phyloP scores from a whole-genome alignment of 805 yeast genomes.

The Lachancea thermotolerans region DNA sequence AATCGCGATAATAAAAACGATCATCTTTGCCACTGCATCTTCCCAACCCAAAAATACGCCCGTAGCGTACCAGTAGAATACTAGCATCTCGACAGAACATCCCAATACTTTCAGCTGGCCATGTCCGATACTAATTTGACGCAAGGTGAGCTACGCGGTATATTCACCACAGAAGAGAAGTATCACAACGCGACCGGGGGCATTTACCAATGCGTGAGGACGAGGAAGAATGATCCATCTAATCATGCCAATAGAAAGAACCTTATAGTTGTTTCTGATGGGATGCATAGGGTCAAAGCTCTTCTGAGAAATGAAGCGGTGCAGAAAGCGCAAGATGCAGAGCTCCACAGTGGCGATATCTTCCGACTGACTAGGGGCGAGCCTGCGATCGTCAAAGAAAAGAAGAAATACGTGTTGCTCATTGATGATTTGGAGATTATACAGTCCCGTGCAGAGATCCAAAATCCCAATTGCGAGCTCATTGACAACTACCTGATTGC shows the following conservation, averaged over 20 bases:
- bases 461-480: conserved; percentile 34
- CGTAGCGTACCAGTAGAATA: too few relatives aligned
- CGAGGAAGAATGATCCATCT: conserved; percentile 28
- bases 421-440: conserved; percentile 42
- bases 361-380: conserved; percentile 28
- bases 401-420: conserved; percentile 42
- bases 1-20: too few relatives aligned
- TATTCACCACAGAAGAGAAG: conserved; percentile 27
- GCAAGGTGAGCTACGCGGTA: conserved; percentile 24
- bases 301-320: conserved; percentile 46
- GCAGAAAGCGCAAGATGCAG: conserved; percentile 38
- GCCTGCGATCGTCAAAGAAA: conserved; percentile 31
- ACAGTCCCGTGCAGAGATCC: conserved; percentile 34
- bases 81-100: too few relatives aligned
- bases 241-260: conserved; percentile 23
- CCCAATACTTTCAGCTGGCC: neutral
- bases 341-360: conserved; percentile 39
- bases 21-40: too few relatives aligned
- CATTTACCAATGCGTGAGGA: conserved; percentile 28
- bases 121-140: conserved; percentile 20
- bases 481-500: conserved; percentile 52
- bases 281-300: conserved; percentile 44
- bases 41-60: too few relatives aligned
- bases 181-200: conserved; percentile 28
- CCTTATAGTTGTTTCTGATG: conserved; percentile 44